Evolutionary conservation across 495 filamentous ascomycete species (phyloP).

Genomic region (Penicillium chermesinum): DNA sequence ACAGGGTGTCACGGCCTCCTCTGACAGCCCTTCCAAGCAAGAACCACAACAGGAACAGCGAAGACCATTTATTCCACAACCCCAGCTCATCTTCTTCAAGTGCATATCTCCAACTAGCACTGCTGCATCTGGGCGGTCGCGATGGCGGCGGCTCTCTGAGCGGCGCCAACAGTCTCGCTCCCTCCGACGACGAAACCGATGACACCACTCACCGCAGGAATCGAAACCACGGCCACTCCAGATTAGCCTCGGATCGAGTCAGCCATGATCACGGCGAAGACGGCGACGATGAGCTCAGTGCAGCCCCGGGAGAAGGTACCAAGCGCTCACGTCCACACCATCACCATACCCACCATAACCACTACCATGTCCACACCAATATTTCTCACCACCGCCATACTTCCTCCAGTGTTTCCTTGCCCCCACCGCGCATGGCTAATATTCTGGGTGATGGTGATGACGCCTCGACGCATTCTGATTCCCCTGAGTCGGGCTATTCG

Average conservation of each 20-base stretch:
- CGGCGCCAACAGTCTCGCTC: conserved; percentile 37
- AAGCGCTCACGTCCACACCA: conserved; percentile 25
- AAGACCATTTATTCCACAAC: conserved; percentile 34
- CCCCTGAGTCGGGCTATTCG: conserved; percentile 1
- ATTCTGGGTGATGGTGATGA: conserved; percentile 38
- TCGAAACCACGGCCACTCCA: background rate
- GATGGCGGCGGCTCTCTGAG: conserved; percentile 43
- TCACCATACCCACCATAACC: conserved; percentile 19
- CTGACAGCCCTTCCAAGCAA: conserved; percentile 18
- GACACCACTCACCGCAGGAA: conserved; percentile 4
- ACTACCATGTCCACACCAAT: conserved; percentile 11
- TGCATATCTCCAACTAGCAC: conserved; percentile 24
- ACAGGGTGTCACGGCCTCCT: conserved; percentile 6
- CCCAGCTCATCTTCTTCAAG: conserved; percentile 21
- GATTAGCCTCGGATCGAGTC: conserved; percentile 9
- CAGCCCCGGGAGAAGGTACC: conserved; percentile 18
- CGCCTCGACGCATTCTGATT: conserved; percentile 9
- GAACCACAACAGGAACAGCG: conserved; percentile 27
- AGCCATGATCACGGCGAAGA: conserved; percentile 43
- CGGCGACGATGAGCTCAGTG: conserved; percentile 49
- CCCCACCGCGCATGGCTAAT: conserved; percentile 37
- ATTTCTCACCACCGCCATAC: conserved; percentile 13
- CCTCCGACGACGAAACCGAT: conserved; percentile 37
- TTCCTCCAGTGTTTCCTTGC: conserved; percentile 20
- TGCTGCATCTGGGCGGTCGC: conserved; percentile 37